Evolutionary conservation across 331 rosid species (phyloP).

Genomic region (Prunus yedoensis): DNA sequence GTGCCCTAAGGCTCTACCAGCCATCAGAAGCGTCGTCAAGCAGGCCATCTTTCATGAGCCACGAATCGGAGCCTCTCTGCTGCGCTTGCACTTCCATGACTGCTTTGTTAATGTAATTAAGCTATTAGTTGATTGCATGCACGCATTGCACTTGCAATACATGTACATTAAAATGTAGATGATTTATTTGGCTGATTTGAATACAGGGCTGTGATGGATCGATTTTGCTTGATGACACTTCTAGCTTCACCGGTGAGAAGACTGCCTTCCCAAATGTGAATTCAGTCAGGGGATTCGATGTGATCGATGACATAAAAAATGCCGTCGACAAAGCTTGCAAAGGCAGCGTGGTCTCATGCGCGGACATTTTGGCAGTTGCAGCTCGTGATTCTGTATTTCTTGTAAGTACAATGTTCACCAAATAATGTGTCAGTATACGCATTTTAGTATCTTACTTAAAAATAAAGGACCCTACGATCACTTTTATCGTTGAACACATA

Average conservation of each 20-base stretch:
- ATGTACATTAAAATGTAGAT: not conserved
- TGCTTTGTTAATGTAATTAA: conserved; percentile 54
- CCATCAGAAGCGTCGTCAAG: conserved; percentile 38
- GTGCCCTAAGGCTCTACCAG: conserved; percentile 45
- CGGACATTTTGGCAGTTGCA: conserved; percentile 64
- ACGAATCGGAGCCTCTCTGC: conserved; percentile 57
- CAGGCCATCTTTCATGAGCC: conserved; percentile 37
- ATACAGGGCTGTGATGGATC: conserved; percentile 78
- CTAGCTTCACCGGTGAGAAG: conserved; percentile 53
- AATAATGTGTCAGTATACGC: not conserved
- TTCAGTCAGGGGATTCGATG: conserved; percentile 52
- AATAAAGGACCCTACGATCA: too few species aligned
- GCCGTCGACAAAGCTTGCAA: conserved; percentile 50
- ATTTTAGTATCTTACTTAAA: not conserved
- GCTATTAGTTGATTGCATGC: not conserved
- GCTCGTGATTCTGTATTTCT: conserved; percentile 41
- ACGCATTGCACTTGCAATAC: not conserved
- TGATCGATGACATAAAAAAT: conserved; percentile 40
- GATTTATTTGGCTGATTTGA: not conserved
- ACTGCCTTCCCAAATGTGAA: conserved; percentile 37
- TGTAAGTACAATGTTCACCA: conserved; percentile 14
- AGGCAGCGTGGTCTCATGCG: conserved; percentile 53
- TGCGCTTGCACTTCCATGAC: conserved; percentile 68
- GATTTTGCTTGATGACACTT: conserved; percentile 48
- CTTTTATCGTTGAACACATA: too few species aligned